Evolutionary conservation across 352 stramenopile species (phyloP).

Genomic region (Phytophthora multivora): DNA sequence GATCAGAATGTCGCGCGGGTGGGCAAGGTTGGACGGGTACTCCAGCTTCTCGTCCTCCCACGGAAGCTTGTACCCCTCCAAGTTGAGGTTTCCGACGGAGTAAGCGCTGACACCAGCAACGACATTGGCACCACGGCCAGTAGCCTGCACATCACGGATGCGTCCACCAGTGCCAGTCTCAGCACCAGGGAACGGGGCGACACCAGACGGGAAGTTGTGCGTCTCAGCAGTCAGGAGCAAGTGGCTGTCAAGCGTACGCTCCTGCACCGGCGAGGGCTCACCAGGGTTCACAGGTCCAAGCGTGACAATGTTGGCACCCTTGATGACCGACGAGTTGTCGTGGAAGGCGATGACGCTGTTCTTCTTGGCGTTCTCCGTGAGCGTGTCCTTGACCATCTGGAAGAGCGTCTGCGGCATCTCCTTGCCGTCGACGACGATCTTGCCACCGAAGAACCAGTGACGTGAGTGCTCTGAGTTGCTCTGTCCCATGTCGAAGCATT

Average conservation of each 20-base stretch:
- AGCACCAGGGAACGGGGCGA: slow-evolving; percentile 95
- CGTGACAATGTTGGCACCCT: slow-evolving; percentile 90
- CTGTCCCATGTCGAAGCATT: slow-evolving; percentile 99
- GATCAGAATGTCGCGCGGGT: slow-evolving; percentile 95
- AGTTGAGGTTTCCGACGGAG: slow-evolving; percentile 94
- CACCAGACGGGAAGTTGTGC: slow-evolving; percentile 99
- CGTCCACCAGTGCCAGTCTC: slow-evolving; percentile 98
- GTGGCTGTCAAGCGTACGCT: slow-evolving; percentile 89
- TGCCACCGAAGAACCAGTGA: slow-evolving; percentile 99
- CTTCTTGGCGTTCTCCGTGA: slow-evolving; percentile 88
- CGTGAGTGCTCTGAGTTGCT: slow-evolving; percentile 99
- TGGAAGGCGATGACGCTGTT: slow-evolving; percentile 99
- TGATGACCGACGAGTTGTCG: slow-evolving; percentile 99
- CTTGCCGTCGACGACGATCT: slow-evolving; percentile 98
- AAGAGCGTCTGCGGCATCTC: slow-evolving; percentile 98
- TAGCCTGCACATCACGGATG: slow-evolving; percentile 99
- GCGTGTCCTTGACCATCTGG: slow-evolving; percentile 98
- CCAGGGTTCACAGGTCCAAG: slow-evolving; percentile 73
- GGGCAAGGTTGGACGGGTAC: slow-evolving; percentile 91
- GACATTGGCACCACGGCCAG: slow-evolving; percentile 95
- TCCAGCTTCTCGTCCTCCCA: slow-evolving; percentile 95
- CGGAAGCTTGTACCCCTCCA: slow-evolving; percentile 96
- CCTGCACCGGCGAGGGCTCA: slow-evolving; percentile 67
- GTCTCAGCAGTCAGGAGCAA: slow-evolving; percentile 98
- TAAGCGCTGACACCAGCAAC: slow-evolving; percentile 92